Percentiles rank a stretch among this genome's conserved stretches.
These are phyloP conservation scores for Aspergillus intermedius DNA, from an alignment of 2,329 filamentous ascomycete species.

Conservation along the genomic window DNA sequence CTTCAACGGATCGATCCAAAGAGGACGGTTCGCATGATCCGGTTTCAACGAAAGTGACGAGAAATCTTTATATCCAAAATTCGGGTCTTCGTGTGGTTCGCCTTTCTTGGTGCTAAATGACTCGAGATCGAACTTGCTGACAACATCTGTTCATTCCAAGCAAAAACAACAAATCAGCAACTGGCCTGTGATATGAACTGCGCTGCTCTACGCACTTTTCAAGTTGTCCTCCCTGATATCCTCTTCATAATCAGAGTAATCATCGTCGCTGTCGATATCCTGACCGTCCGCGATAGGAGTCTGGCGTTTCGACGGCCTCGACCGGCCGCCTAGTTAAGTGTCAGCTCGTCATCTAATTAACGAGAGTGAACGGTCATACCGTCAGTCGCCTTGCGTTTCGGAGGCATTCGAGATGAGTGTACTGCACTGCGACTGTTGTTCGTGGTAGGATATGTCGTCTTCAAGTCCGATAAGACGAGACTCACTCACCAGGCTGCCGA, in stretches of 20 bases:
- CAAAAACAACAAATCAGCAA: conserved; percentile 16
- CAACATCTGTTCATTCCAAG: conserved; percentile 30
- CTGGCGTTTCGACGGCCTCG: conserved; percentile 41
- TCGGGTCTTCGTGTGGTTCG: conserved; percentile 44
- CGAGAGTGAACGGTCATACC: conserved; percentile 35
- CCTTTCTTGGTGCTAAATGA: conserved; percentile 45
- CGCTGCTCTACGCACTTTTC: conserved; percentile 34
- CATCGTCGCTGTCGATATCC: conserved; percentile 48
- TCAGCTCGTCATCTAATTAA: conserved; percentile 23
- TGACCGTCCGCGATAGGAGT: conserved; percentile 39
- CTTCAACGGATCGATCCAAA: conserved; percentile 87
- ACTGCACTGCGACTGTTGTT: too few relatives aligned
- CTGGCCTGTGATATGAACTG: conserved; percentile 7
- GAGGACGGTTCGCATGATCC: conserved; percentile 80
- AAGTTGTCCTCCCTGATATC: conserved; percentile 43
- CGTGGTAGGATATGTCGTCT: background rate
- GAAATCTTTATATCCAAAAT: conserved; percentile 66
- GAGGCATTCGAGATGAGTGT: conserved; percentile 49
- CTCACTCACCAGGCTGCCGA: background rate
- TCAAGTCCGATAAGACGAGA: background rate
- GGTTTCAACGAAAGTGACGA: conserved; percentile 75
- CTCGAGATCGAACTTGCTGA: conserved; percentile 50
- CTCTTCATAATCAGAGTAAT: conserved; percentile 50
- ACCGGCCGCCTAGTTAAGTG: conserved; percentile 35
- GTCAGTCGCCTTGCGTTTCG: conserved; percentile 62